Percentiles rank a stretch among this genome's conserved stretches.
These are phyloP conservation scores for Alternaria arbusti DNA, from an alignment of 2,329 filamentous ascomycete genomes.

Conservation along the genomic window DNA sequence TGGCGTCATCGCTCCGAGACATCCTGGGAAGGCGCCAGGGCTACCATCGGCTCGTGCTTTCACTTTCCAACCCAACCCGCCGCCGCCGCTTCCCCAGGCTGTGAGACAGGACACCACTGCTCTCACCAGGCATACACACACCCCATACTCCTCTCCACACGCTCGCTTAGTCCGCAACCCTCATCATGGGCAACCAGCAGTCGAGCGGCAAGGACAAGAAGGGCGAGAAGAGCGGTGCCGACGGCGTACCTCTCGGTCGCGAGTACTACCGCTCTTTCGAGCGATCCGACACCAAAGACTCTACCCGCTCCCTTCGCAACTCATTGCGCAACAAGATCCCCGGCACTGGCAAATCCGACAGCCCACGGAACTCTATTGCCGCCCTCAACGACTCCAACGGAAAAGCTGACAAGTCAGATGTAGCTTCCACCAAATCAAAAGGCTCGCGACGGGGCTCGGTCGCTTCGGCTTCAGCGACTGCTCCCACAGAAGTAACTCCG, in stretches of 20 bases:
- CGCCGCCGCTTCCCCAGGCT: constrained; percentile 23
- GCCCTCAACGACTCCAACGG: constrained; percentile 55
- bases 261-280: constrained; percentile 82
- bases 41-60: constrained; percentile 21
- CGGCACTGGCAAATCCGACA: constrained; percentile 73
- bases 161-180: constrained; percentile 29
- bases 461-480: constrained; percentile 36
- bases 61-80: constrained; percentile 12
- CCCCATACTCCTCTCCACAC: constrained; percentile 8
- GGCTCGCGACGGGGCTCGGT: constrained; percentile 46
- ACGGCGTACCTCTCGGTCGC: constrained; percentile 72
- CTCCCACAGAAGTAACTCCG: constrained; percentile 51
- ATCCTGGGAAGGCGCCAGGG: constrained; percentile 22
- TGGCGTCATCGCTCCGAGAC: constrained; percentile 20
- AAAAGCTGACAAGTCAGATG: constrained; percentile 74
- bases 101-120: not conserved
- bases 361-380: constrained; percentile 76
- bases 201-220: constrained; percentile 64
- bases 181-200: constrained; percentile 77
- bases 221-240: constrained; percentile 53
- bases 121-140: constrained; percentile 14
- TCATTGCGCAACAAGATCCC: constrained; percentile 88
- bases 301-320: constrained; percentile 81
- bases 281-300: constrained; percentile 92
- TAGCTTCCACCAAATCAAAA: constrained; percentile 72